Evolutionary conservation across 2,329 filamentous ascomycete species (phyloP).

Genomic region (Bipolaris cookei): DNA sequence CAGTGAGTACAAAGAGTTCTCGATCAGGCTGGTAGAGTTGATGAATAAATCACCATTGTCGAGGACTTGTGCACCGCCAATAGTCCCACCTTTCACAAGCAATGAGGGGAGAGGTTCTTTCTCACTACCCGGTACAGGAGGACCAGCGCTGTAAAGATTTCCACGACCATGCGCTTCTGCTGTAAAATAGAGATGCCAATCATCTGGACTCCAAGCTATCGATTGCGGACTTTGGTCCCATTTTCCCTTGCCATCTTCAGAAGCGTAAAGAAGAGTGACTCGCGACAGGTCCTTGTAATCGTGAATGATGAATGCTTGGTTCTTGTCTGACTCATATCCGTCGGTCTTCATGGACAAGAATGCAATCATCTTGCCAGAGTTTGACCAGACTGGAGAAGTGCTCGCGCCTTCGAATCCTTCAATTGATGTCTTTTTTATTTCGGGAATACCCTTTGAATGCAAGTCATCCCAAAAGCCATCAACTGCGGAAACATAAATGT

Average conservation of each 20-base stretch:
- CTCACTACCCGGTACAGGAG: conserved; percentile 17
- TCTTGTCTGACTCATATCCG: conserved; percentile 83
- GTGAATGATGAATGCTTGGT: conserved; percentile 68
- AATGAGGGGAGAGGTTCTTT: conserved; percentile 30
- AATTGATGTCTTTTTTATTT: conserved; percentile 62
- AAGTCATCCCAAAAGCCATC: conserved; percentile 59
- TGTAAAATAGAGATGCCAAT: conserved; percentile 70
- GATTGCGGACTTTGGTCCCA: conserved; percentile 63
- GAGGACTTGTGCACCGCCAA: conserved; percentile 59
- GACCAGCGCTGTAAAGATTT: conserved; percentile 58
- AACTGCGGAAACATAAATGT: conserved; percentile 73
- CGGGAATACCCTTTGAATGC: conserved; percentile 13
- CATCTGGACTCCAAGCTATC: conserved; percentile 59
- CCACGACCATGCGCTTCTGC: conserved; percentile 74
- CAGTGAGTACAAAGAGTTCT: conserved; percentile 73
- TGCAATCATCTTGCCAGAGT: conserved; percentile 71
- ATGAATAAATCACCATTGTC: conserved; percentile 64
- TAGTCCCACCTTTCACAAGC: conserved; percentile 44
- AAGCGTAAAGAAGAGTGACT: conserved; percentile 65
- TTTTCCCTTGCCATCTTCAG: conserved; percentile 65
- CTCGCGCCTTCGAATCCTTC: conserved; percentile 69
- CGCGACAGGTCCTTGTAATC: conserved; percentile 64
- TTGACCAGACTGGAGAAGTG: conserved; percentile 73
- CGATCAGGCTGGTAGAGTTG: conserved; percentile 71
- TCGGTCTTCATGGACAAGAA: conserved; percentile 79